Conservation (phyloP, 2,329 filamentous ascomycete species). For the Canariomyces notabilis region DNA sequence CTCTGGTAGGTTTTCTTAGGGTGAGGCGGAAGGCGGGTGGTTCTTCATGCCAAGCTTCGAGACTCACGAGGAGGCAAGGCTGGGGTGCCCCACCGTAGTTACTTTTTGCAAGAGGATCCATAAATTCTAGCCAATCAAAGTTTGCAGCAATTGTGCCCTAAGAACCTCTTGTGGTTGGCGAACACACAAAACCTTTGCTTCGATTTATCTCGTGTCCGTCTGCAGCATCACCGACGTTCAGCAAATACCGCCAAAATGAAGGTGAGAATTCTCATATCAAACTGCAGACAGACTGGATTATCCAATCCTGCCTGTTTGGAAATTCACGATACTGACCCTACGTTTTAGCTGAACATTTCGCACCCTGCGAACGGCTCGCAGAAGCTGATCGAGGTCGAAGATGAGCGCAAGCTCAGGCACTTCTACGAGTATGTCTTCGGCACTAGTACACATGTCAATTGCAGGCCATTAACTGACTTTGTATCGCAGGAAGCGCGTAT, state of each 20-base stretch:
- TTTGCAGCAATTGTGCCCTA: conserved; percentile 25
- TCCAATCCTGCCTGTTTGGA: not conserved
- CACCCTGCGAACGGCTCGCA: conserved; percentile 99
- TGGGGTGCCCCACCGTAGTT: not conserved
- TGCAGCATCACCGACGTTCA: conserved; percentile 25
- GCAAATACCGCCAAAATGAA: conserved; percentile 28
- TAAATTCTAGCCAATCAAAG: conserved; percentile 17
- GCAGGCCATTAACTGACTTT: conserved; percentile 17
- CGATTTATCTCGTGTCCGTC: conserved; percentile 24
- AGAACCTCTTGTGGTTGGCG: conserved; percentile 15
- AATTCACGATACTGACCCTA: conserved; percentile 30
- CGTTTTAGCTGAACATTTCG: conserved; percentile 55
- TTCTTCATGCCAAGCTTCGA: conserved; percentile 1
- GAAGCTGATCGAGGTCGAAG: conserved; percentile 98
- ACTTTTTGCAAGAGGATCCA: not conserved
- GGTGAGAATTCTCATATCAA: conserved; percentile 16
- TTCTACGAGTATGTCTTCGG: conserved; percentile 81
- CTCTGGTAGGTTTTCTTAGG: too few species aligned
- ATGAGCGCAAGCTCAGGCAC: conserved; percentile 98
- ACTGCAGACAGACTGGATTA: not conserved
- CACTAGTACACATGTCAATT: not conserved
- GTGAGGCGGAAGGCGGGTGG: too few species aligned
- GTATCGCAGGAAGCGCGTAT: conserved; percentile 24
- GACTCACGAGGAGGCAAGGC: conserved; percentile 6
- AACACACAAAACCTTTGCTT: conserved; percentile 28